A percentile compares a stretch with the other conserved stretches of the same genome.
Evolutionary conservation across 2,329 filamentous ascomycete genomes (phyloP).

Genomic region (Hypoxylon sp.): DNA sequence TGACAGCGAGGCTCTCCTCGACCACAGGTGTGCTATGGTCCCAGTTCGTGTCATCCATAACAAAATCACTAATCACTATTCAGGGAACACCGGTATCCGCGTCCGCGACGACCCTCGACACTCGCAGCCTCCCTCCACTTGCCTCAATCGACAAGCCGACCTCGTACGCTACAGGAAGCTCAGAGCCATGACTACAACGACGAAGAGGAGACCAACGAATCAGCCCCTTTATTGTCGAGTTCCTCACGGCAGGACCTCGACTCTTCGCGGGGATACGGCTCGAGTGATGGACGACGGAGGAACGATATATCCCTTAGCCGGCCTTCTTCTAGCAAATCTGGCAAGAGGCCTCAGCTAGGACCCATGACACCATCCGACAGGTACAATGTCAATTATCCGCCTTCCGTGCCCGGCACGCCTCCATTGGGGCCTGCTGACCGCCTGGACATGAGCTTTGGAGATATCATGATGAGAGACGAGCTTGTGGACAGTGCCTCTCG

Average conservation of each 20-base stretch:
- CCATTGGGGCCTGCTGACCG: conserved; percentile 64
- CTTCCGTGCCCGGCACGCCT: conserved; percentile 76
- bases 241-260: conserved; percentile 57
- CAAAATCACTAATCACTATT: conserved; percentile 14
- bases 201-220: conserved; percentile 66
- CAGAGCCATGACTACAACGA: conserved; percentile 61
- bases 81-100: conserved; percentile 60
- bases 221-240: conserved; percentile 67
- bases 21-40: conserved; percentile 72
- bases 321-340: conserved; percentile 66
- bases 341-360: conserved; percentile 57
- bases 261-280: conserved; percentile 59
- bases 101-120: conserved; percentile 73
- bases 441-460: conserved; percentile 73
- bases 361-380: conserved; percentile 59
- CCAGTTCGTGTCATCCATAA: conserved; percentile 7
- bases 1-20: conserved; percentile 88
- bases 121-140: conserved; percentile 57
- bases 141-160: conserved; percentile 53
- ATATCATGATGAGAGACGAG: conserved; percentile 79
- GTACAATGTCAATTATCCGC: conserved; percentile 78
- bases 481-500: conserved; percentile 58
- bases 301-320: conserved; percentile 57
- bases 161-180: conserved; percentile 39
- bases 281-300: conserved; percentile 58